Conservation (phyloP, 495 filamentous ascomycete species). For the Penicillium samsonianum region DNA sequence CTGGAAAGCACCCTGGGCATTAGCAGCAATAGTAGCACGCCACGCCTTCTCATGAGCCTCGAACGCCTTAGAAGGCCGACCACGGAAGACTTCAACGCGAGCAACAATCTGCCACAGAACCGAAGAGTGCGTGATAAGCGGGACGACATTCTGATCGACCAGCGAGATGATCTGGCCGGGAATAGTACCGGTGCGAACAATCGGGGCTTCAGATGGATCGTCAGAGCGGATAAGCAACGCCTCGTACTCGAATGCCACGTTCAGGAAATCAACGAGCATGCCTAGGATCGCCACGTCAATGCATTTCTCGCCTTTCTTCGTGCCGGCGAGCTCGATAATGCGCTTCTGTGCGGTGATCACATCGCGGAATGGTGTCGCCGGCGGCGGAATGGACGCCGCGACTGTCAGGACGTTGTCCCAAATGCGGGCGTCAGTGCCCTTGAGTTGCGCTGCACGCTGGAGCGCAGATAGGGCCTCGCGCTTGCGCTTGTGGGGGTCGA, state of each 20-base stretch:
- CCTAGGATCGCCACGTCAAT: constrained; percentile 74
- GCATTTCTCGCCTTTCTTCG: constrained; percentile 68
- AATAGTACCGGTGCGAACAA: constrained; percentile 48
- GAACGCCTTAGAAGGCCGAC: constrained; percentile 67
- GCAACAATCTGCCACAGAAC: constrained; percentile 74
- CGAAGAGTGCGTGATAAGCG: constrained; percentile 78
- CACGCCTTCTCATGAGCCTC: constrained; percentile 87
- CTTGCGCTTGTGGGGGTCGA: constrained; percentile 61
- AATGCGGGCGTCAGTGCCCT: constrained; percentile 82
- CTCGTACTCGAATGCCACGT: constrained; percentile 50
- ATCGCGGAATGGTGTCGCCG: constrained; percentile 67
- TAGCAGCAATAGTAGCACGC: constrained; percentile 62
- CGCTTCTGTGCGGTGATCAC: constrained; percentile 69
- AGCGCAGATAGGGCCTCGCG: constrained; percentile 78
- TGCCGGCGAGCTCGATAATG: constrained; percentile 72
- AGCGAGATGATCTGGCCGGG: constrained; percentile 65
- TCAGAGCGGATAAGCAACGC: constrained; percentile 32
- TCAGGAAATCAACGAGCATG: constrained; percentile 68
- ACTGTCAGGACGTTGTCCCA: constrained; percentile 95
- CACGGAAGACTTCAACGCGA: constrained; percentile 67
- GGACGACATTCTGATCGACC: constrained; percentile 68
- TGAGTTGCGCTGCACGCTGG: constrained; percentile 77
- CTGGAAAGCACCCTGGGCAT: constrained; percentile 49
- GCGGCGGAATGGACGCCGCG: constrained; percentile 72
- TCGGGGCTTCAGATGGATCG: constrained; percentile 21